Base-by-base conservation (phyloP, 345 rosid genomes). In the Sisymbrium altissimum region DNA sequence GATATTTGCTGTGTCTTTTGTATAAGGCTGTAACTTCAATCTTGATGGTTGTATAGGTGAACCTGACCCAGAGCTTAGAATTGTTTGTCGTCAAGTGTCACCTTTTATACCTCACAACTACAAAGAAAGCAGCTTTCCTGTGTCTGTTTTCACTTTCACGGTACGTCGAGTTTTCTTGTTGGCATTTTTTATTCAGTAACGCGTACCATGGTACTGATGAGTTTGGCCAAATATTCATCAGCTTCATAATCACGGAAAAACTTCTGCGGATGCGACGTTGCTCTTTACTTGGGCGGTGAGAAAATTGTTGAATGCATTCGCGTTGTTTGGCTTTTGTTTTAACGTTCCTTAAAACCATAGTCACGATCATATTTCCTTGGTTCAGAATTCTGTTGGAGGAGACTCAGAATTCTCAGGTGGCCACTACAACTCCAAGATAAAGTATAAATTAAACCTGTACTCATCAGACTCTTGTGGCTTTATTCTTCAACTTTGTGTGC, bases 201-300 rank as follows among this genome's bases (percentile, higher is more conserved):
- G 15, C 13, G 25, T 52, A 53, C 35, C 64, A 75, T 63, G 23
- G 25, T 57, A 61, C 61, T 85, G 30, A 82, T 64, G 74, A 48
- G 27, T 46, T 17, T 75, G 41, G 13, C 39, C 50, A 19, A 33
- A 13, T 27, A 48, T 69, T 50, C 46, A 76, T 76, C 86, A 95
- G 99, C 84, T 95, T 36, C 54, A 78, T 72, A 95, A 95, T 78
- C 84, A 80, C 44, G 96, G 98, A 74, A 77, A 83, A 54, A 81
- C 89, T 50, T 39, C 77, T 55, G 99, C 97, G 2, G 81, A 90
- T 74, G 88, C 78, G 70, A 83, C 92, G 36, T 81, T 90, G 83
- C 97, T 95, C 78, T 95, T 95, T 77, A 88, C 97, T n/a, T 95
- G 98, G 97, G 81, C 97, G 23, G 99, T 95, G 81, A 85, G 96